Base-by-base conservation (phyloP, 495 filamentous ascomycete genomes). In the Aspergillus conjunctus region DNA sequence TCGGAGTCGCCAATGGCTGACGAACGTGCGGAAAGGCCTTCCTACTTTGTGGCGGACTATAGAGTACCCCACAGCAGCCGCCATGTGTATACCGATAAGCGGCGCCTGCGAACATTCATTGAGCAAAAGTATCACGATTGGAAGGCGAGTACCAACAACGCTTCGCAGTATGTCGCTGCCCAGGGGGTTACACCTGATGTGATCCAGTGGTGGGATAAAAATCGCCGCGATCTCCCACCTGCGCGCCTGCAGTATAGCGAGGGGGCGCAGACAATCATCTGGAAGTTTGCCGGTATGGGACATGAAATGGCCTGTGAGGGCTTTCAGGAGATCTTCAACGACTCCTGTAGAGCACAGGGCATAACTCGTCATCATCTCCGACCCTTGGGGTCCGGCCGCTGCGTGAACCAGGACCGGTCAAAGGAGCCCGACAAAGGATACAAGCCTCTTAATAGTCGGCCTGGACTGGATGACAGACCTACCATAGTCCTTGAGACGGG, bases 81-180 rank as follows among this genome's bases (percentile, higher is more conserved):
- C 44, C 44, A 48, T 48, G 44, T 21, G 44, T 48, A 48, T 21
- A 48, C 44, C 6, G 44, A 21, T 17, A 48, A 48, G 44, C 44
- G 17, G n/a, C 44, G 44, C n/a, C 44, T 48, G 44, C 44, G 44
- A 18, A 48, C 44, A 20, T 48, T 48, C 11, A n/a, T 48, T 5
- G n/a, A 48, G n/a, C 44, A 21, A 5, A 48, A 21, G 18, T 48
- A 48, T 48, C 44, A 17, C 21, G 44, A 48, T 6, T 48, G 44
- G 44, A 48, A 7, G 1, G n/a, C n/a, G 12, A 11, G 44, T 7
- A 11, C 17, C 7, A 48, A 11, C 20, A 21, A 48, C 44, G 44
- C 44, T 6, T 48, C n/a, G n/a, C 44, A 48, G n/a, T 48, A 48
- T 48, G 44, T 21, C 44, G 44, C 44, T 48, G 44, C 44, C 44